Conservation (phyloP, 2,329 filamentous ascomycete species). For the Onygena corvina region DNA sequence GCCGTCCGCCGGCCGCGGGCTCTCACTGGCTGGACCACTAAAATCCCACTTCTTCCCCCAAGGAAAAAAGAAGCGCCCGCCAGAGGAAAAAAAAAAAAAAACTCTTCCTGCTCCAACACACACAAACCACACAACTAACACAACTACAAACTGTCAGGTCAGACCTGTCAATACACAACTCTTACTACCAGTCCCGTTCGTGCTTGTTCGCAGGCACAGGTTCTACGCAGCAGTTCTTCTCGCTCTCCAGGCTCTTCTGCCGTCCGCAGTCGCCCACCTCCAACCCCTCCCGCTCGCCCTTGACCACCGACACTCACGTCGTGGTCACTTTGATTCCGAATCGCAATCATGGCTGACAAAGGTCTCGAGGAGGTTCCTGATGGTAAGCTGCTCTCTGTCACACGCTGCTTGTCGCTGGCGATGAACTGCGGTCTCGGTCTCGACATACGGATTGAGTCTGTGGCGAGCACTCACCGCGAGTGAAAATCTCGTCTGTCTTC, state of each 20-base stretch:
- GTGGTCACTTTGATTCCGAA: slow-evolving; percentile 44
- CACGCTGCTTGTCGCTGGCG: neutral
- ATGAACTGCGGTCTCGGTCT: too few species aligned
- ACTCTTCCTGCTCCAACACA: slow-evolving; percentile 11
- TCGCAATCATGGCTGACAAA: slow-evolving; percentile 98
- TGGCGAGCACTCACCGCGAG: neutral
- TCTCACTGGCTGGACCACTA: slow-evolving; percentile 2
- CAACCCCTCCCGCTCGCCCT: slow-evolving; percentile 16
- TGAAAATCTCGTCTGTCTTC: slow-evolving; percentile 3
- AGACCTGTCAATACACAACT: neutral
- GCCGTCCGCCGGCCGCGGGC: neutral
- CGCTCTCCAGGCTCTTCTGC: slow-evolving; percentile 5
- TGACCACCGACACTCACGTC: slow-evolving; percentile 66
- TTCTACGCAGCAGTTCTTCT: slow-evolving; percentile 8
- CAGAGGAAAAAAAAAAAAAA: neutral
- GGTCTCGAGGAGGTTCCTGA: slow-evolving; percentile 97
- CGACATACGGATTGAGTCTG: neutral
- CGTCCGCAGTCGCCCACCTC: neutral
- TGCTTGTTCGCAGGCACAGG: slow-evolving; percentile 10
- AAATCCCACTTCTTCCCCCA: slow-evolving; percentile 5
- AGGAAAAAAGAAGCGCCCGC: neutral
- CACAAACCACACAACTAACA: slow-evolving; percentile 10
- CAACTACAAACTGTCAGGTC: neutral
- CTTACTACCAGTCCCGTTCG: slow-evolving; percentile 2
- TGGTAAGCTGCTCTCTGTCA: slow-evolving; percentile 49